Conservation (phyloP, 768 basidiomycete genomes). For the Phylloporus sp. region DNA sequence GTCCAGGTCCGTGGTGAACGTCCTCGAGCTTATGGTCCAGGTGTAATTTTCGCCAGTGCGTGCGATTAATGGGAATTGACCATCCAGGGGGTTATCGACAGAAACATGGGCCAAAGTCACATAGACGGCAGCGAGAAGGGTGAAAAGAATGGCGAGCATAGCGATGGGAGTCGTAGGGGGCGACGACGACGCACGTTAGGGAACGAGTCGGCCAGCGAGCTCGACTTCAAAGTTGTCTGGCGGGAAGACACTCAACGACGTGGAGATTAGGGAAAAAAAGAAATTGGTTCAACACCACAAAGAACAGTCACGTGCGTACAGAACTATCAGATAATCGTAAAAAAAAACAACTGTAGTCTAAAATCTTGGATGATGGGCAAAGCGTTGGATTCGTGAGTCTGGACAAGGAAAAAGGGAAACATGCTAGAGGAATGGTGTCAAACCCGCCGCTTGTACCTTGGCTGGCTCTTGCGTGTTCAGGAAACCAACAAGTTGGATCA, state of each 20-base stretch:
- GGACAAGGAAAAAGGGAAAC: neutral
- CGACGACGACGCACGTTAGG: constrained; percentile 35
- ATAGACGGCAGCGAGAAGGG: constrained; percentile 38
- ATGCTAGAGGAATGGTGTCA: constrained; percentile 49
- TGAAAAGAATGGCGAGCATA: constrained; percentile 66
- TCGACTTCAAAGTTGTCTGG: constrained; percentile 30
- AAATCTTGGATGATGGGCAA: constrained; percentile 7
- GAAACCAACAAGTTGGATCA: constrained; percentile 68
- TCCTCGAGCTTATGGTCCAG: constrained; percentile 64
- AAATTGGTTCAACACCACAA: constrained; percentile 11
- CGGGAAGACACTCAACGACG: constrained; percentile 1
- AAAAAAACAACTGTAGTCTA: constrained; percentile 22
- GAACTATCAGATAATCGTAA: too few species aligned
- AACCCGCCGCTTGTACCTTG: constrained; percentile 78
- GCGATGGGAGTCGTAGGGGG: constrained; percentile 49
- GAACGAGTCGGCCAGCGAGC: constrained; percentile 60
- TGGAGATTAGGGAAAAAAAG: constrained; percentile 8
- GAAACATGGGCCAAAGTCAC: constrained; percentile 42
- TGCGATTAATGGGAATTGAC: constrained; percentile 78
- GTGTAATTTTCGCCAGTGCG: constrained; percentile 58
- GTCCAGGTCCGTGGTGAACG: constrained; percentile 55
- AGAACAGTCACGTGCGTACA: constrained; percentile 27
- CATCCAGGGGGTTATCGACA: constrained; percentile 57
- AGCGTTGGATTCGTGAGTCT: neutral
- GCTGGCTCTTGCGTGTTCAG: constrained; percentile 73